Evolutionary conservation across 2,329 filamentous ascomycete species (phyloP), one percentile per base, ranked within the genome.

Genomic region (Botrytis aclada): DNA sequence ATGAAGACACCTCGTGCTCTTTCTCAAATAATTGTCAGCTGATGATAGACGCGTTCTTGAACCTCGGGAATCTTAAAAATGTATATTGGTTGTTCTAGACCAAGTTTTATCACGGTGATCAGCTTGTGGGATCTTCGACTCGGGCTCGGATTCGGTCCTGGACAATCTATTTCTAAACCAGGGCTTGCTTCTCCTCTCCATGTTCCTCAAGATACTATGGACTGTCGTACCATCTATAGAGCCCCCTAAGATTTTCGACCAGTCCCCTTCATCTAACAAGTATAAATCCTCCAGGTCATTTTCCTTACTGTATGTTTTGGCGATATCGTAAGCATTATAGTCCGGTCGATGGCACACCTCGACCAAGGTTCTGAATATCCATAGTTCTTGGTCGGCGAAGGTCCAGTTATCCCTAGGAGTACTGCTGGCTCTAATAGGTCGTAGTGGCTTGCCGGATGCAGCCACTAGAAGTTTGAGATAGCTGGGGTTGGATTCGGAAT

Each of bases 261-360:
- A 67, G 2, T 41, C 45, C 22, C 32, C 34, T 39, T 20, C 20
- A 51, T 39, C 32, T 12, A 67, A 14, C 16, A 29, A n/a, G 34
- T 67, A 67, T 22, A 67, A 16, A 39, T 43, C 61, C 39, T 22
- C n/a, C 6, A 8, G n/a, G 6, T 29, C 16, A 56, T 67, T 29
- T 37, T 54, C 45, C 5, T 9, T n/a, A 16, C 58, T 61, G 45
- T 51, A 67, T 7, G 34, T 51, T 16, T 37, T 41, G 18, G 5
- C 64, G 7, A 54, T 54, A 25, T 67, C 64, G 25, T 54, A 67
- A 41, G 64, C 64, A 39, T 54, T 56, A 32, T 67, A 67, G 18
- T 67, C 64, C 10, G 34, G 64, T 56, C 64, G 64, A 39, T 41
- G 16, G 47, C 64, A 67, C 3, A 67, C 16, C 32, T 67, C 64